Percentiles rank a stretch among this genome's conserved stretches.
Conservation (phyloP, 2,329 filamentous ascomycete species). For the Epichloe scottii region DNA sequence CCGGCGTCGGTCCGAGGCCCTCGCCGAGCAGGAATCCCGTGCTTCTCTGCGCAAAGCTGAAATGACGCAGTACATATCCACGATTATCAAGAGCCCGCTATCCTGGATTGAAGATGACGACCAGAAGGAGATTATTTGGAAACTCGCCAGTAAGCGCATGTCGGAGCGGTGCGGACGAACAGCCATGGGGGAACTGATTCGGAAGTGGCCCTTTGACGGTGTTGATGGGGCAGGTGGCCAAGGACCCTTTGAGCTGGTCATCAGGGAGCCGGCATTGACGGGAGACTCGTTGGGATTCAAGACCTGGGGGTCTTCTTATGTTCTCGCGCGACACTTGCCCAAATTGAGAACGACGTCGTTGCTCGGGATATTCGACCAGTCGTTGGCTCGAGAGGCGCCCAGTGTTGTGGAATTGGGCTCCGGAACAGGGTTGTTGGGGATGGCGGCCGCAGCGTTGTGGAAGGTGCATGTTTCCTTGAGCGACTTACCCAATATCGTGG, state of each 20-base stretch:
- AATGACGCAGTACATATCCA: constrained; percentile 54
- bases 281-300: constrained; percentile 84
- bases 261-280: constrained; percentile 79
- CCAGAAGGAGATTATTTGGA: constrained; percentile 59
- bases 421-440: constrained; percentile 80
- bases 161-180: constrained; percentile 72
- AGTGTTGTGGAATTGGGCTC: constrained; percentile 68
- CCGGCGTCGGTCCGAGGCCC: constrained; percentile 27
- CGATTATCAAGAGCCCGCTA: constrained; percentile 54
- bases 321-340: constrained; percentile 63
- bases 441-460: constrained; percentile 69
- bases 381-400: constrained; percentile 18
- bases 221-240: constrained; percentile 12
- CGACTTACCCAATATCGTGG: constrained; percentile 71
- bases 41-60: constrained; percentile 31
- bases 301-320: constrained; percentile 87
- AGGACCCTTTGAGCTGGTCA: constrained; percentile 47
- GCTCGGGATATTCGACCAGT: constrained; percentile 30
- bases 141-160: constrained; percentile 64
- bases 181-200: constrained; percentile 44
- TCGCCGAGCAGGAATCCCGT: constrained; percentile 29
- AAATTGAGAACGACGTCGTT: constrained; percentile 31
- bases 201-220: constrained; percentile 38
- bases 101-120: constrained; percentile 57
- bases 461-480: constrained; percentile 57